phyloP scores from a whole-genome alignment of 2,329 filamentous ascomycete species.

The Penicillium expansum region DNA sequence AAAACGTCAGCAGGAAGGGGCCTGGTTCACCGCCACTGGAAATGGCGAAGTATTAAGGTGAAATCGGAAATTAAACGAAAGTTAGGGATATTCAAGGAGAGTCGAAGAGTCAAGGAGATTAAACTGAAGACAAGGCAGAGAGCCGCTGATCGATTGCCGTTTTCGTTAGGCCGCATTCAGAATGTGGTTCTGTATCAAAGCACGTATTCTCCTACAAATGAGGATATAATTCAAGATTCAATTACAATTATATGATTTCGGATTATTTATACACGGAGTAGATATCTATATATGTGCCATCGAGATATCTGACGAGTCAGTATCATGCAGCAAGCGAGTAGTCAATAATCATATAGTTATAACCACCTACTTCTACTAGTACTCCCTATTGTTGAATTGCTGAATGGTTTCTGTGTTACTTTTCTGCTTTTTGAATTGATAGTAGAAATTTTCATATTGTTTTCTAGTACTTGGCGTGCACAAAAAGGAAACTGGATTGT shows the following conservation, averaged over 20 bases:
- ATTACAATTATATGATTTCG: not conserved
- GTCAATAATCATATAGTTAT: not conserved
- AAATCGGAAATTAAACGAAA: not conserved
- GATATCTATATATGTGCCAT: not conserved
- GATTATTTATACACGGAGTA: too few relatives aligned
- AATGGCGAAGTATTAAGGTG: not conserved
- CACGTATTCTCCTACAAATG: not conserved
- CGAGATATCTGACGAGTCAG: not conserved
- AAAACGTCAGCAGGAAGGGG: conserved; percentile 6
- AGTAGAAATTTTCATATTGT: not conserved
- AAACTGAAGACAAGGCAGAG: not conserved
- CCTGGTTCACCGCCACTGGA: not conserved
- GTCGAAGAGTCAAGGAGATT: not conserved
- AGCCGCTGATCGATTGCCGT: conserved; percentile 5
- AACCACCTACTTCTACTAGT: not conserved
- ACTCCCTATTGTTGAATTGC: not conserved
- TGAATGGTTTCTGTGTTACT: not conserved
- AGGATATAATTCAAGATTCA: not conserved
- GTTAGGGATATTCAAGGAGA: not conserved
- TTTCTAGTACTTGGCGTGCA: not conserved
- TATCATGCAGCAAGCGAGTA: not conserved
- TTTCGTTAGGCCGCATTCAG: conserved; percentile 1
- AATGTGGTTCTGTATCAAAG: not conserved
- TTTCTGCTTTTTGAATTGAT: not conserved
- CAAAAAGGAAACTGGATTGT: not conserved